Evolutionary conservation across 495 filamentous ascomycete species (phyloP).

Genomic region (Podospora tetraspora): DNA sequence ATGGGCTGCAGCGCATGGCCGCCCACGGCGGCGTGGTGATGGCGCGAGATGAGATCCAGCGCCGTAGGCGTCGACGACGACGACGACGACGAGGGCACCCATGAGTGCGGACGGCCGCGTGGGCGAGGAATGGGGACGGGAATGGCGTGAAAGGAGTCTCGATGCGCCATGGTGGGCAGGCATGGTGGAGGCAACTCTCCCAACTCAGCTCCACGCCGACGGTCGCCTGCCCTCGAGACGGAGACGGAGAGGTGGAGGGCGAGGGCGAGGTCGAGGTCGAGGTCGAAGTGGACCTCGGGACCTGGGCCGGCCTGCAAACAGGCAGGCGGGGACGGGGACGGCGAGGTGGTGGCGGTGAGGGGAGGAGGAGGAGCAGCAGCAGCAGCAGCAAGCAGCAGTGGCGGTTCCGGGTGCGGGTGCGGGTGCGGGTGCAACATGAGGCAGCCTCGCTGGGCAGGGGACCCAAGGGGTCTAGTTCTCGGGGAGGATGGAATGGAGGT

Average conservation of each 20-base stretch:
- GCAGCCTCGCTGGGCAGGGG: neutral
- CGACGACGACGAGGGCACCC: slow-evolving; percentile 19
- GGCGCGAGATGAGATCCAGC: slow-evolving; percentile 26
- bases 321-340: neutral
- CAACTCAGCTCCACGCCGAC: slow-evolving; percentile 1
- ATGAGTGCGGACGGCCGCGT: slow-evolving; percentile 10
- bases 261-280: neutral
- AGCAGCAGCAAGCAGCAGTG: no score
- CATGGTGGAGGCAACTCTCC: slow-evolving; percentile 22
- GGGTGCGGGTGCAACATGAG: neutral
- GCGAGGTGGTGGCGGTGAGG: neutral
- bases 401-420: neutral
- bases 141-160: slow-evolving; percentile 19
- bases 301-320: neutral
- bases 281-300: neutral
- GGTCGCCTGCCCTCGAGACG: neutral
- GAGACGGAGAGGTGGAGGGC: neutral
- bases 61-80: slow-evolving; percentile 12
- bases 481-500: neutral
- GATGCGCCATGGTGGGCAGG: slow-evolving; percentile 29
- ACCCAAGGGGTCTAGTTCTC: neutral
- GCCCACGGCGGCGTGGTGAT: slow-evolving; percentile 19
- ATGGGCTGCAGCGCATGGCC: slow-evolving; percentile 24
- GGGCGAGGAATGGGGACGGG: slow-evolving; percentile 19
- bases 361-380: neutral